These are phyloP conservation scores for Vinca minor DNA, from an alignment of 257 asterid genomes.

Conservation along the genomic window DNA sequence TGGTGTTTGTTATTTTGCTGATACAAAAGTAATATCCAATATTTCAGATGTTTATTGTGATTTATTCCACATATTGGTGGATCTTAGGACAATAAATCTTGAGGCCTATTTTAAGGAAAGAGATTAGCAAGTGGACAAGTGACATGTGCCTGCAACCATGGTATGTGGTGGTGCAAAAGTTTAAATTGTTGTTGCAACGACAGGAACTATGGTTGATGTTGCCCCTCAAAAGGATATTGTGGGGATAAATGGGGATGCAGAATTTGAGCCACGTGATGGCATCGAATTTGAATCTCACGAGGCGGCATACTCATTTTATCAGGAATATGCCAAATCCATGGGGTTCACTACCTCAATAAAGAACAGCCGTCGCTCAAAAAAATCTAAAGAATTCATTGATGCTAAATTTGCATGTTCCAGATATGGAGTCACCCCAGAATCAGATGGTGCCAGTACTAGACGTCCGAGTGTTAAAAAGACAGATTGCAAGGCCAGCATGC, in stretches of 20 bases:
- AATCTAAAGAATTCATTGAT: conserved; percentile 88
- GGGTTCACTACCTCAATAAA: conserved; percentile 96
- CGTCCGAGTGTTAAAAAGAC: conserved; percentile 81
- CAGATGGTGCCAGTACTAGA: conserved; percentile 62
- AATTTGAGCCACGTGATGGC: conserved; percentile 70
- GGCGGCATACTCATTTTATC: conserved; percentile 83
- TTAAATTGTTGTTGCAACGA: conserved; percentile 34
- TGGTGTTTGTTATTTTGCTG: neutral
- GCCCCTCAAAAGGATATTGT: conserved; percentile 32
- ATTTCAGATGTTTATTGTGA: neutral
- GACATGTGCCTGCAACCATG: conserved; percentile 34
- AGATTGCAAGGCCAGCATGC: conserved; percentile 96
- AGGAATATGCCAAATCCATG: conserved; percentile 95
- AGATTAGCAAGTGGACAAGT: conserved; percentile 4
- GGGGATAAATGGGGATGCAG: conserved; percentile 44
- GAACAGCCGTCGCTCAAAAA: conserved; percentile 94
- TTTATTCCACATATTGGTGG: neutral
- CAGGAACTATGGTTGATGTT: conserved; percentile 32
- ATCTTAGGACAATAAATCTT: neutral
- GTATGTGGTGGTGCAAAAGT: conserved; percentile 41
- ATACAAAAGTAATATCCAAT: neutral
- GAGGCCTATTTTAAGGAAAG: neutral
- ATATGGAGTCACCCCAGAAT: conserved; percentile 87
- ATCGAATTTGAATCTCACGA: conserved; percentile 86
- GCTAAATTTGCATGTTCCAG: conserved; percentile 95